Percentiles rank a stretch among this genome's conserved stretches.
These are phyloP conservation scores for Pseudopediastrum boryanum DNA, from an alignment of 139 green algal species.

Conservation along the genomic window DNA sequence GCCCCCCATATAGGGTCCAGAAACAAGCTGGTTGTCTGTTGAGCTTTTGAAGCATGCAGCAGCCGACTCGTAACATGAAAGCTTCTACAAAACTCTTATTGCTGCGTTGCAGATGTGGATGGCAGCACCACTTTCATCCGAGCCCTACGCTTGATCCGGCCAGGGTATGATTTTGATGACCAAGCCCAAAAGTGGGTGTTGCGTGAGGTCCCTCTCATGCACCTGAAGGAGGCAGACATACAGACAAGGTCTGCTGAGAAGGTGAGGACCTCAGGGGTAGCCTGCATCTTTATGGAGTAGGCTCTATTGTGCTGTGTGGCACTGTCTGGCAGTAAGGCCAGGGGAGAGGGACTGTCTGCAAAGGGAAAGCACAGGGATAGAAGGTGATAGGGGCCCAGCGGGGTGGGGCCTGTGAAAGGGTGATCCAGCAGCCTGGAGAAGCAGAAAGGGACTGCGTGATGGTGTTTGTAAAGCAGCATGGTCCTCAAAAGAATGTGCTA, in stretches of 20 bases:
- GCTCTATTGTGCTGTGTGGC: neutral
- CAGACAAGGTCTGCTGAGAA: neutral
- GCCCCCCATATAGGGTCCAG: neutral
- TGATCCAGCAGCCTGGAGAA: no score
- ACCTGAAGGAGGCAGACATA: neutral
- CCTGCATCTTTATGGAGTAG: neutral
- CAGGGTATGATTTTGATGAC: slow-evolving; percentile 16
- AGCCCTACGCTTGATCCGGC: neutral
- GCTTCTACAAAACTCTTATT: neutral
- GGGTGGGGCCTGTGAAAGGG: no score
- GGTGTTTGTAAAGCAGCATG: no score
- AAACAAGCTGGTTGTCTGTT: neutral
- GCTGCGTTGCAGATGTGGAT: slow-evolving; percentile 28
- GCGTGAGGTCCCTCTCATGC: neutral
- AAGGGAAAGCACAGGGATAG: neutral
- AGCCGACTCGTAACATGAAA: neutral
- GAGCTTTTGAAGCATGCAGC: neutral
- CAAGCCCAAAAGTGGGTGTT: neutral
- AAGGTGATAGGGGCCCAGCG: no score
- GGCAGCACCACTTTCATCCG: neutral
- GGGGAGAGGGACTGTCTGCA: neutral
- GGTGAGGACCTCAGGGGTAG: neutral
- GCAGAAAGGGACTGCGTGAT: no score
- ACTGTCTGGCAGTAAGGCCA: neutral
- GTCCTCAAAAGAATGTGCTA: no score